phyloP scores from a whole-genome alignment of 2,329 filamentous ascomycete species.

The Neurospora sp. region DNA sequence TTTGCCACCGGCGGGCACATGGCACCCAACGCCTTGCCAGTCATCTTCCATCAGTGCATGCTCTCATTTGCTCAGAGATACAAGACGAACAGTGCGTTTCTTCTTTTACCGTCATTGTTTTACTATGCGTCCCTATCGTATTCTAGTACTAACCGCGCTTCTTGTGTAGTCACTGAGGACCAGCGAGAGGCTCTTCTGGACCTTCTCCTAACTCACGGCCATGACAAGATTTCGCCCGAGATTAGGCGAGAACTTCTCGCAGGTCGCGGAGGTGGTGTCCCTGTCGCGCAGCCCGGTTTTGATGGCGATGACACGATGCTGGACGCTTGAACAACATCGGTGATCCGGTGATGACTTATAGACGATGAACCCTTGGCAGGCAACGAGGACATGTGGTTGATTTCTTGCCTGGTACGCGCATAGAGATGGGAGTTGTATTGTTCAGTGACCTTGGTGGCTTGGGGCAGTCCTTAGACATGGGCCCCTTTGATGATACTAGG shows the following conservation, averaged over 20 bases:
- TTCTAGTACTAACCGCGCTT: constrained; percentile 7
- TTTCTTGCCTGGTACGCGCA: background rate
- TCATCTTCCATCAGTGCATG: constrained; percentile 93
- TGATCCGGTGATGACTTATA: background rate
- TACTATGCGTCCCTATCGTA: background rate
- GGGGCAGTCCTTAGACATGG: background rate
- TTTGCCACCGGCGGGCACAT: constrained; percentile 43
- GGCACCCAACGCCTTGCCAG: constrained; percentile 60
- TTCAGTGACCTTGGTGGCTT: background rate
- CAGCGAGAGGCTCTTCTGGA: constrained; percentile 85
- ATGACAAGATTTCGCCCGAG: constrained; percentile 83
- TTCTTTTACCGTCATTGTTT: too few species aligned
- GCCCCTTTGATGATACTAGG: background rate
- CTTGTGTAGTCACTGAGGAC: constrained; percentile 61
- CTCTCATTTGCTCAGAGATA: constrained; percentile 90
- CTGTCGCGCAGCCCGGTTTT: constrained; percentile 40
- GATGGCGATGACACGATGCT: constrained; percentile 92
- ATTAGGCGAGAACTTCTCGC: constrained; percentile 81
- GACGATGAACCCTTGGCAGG: background rate
- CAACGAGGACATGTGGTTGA: background rate
- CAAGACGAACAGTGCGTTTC: constrained; percentile 61
- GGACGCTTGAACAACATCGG: constrained; percentile 28
- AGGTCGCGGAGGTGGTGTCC: constrained; percentile 74
- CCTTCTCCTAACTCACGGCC: constrained; percentile 72
- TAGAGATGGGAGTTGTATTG: background rate